Conservation (phyloP, 352 stramenopile genomes). For the Globisporangium mamillatum region DNA sequence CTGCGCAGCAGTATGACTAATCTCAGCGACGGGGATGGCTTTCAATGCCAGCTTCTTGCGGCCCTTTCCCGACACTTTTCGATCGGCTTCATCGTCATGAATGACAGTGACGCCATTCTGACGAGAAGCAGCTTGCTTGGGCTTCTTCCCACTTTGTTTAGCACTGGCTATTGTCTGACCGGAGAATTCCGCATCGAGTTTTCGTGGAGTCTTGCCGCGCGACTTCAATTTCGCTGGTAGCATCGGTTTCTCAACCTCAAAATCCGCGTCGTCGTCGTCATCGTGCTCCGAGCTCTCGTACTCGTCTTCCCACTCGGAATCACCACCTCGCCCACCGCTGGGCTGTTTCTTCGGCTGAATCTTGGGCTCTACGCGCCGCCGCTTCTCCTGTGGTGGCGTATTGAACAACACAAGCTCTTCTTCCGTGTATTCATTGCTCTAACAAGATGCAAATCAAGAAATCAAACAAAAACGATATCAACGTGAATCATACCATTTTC, state of each 20-base stretch:
- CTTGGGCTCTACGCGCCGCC: slow-evolving; percentile 26
- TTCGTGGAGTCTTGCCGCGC: neutral
- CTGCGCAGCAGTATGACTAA: neutral
- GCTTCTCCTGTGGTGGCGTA: slow-evolving; percentile 31
- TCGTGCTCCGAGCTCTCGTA: slow-evolving; percentile 11
- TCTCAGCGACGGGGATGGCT: neutral
- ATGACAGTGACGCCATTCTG: neutral
- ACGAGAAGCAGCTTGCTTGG: neutral
- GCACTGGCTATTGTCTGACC: neutral
- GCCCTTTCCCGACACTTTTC: neutral
- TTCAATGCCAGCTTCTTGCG: slow-evolving; percentile 17
- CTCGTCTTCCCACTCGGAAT: slow-evolving; percentile 15
- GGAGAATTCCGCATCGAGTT: neutral
- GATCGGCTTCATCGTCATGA: slow-evolving; percentile 1
- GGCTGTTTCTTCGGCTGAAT: neutral
- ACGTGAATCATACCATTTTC: neutral
- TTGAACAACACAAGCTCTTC: slow-evolving; percentile 39
- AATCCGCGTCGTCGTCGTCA: slow-evolving; percentile 10
- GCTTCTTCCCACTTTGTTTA: neutral
- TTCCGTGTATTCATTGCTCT: slow-evolving; percentile 29
- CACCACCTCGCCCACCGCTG: slow-evolving; percentile 14
- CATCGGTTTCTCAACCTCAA: neutral
- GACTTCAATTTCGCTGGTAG: slow-evolving; percentile 9
- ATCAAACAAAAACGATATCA: neutral
- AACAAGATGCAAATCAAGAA: neutral